These are phyloP conservation scores for Acanthochlamys bracteata DNA, from an alignment of 106 monocot species.

Conservation along the genomic window DNA sequence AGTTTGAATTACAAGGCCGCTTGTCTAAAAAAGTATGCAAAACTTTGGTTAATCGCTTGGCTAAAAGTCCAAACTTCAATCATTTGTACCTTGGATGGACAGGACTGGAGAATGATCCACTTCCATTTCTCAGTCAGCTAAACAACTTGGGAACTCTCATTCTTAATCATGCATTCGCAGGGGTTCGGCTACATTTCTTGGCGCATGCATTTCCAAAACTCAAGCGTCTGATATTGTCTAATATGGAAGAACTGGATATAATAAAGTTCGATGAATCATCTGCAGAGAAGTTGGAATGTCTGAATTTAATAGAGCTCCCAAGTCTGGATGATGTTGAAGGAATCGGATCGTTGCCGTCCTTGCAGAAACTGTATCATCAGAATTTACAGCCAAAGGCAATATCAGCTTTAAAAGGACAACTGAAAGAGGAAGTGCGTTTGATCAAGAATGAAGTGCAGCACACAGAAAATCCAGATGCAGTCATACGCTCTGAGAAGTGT, in stretches of 20 bases:
- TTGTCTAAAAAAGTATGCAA: background rate
- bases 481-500: no score
- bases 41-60: background rate
- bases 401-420: no score
- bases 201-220: conserved; percentile 12
- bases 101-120: conserved; percentile 5
- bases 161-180: conserved; percentile 1
- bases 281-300: no score
- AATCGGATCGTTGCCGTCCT: no score
- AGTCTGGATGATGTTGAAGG: no score
- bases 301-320: no score
- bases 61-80: background rate
- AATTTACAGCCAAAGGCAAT: no score
- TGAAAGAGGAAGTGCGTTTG: no score
- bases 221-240: background rate
- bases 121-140: background rate
- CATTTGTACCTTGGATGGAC: conserved; percentile 2
- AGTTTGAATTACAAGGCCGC: background rate
- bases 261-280: background rate
- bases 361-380: no score
- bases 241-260: background rate
- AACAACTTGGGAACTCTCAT: background rate
- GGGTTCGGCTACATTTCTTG: conserved; percentile 4
- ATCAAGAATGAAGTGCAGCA: no score
- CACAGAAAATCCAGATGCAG: no score